Percentiles rank a stretch among this genome's conserved stretches.
Evolutionary conservation across 805 yeast species (phyloP).

Genomic region (Myxozyma kluyveri): DNA sequence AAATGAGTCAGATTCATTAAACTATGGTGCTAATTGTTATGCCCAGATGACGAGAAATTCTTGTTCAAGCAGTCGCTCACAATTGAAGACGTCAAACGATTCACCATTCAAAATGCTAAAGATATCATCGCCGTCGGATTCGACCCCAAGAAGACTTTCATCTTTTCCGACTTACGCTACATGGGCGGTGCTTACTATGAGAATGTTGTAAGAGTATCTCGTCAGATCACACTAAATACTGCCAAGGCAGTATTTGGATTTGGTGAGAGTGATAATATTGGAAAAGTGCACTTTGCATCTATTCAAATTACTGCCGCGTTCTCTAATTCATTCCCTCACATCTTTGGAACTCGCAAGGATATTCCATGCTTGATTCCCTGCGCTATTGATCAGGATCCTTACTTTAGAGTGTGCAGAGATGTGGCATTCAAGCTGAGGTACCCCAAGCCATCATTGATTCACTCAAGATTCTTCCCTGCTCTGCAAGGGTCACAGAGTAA

Average conservation of each 20-base stretch:
- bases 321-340: slow-evolving; percentile 93
- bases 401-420: slow-evolving; percentile 94
- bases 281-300: slow-evolving; percentile 91
- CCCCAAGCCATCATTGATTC: slow-evolving; percentile 87
- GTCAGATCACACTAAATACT: slow-evolving; percentile 95
- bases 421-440: slow-evolving; percentile 91
- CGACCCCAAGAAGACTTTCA: slow-evolving; percentile 89
- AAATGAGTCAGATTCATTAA: not conserved
- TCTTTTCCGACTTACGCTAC: slow-evolving; percentile 87
- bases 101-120: slow-evolving; percentile 78
- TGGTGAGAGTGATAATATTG: slow-evolving; percentile 90
- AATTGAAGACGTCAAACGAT: slow-evolving; percentile 80
- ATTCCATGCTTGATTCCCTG: slow-evolving; percentile 97
- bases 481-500: slow-evolving; percentile 83
- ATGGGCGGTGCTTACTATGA: slow-evolving; percentile 94
- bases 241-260: slow-evolving; percentile 97
- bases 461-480: slow-evolving; percentile 96
- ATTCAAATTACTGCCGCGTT: slow-evolving; percentile 95
- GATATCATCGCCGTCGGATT: slow-evolving; percentile 94
- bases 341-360: slow-evolving; percentile 78
- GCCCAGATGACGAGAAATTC: slow-evolving; percentile 97
- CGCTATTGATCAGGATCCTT: slow-evolving; percentile 99
- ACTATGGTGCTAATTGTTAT: slow-evolving; percentile 1
- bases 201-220: slow-evolving; percentile 84
- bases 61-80: slow-evolving; percentile 87